These are phyloP conservation scores for Talaromyces marneffei DNA, from an alignment of 2,329 filamentous ascomycete genomes.

Conservation along the genomic window DNA sequence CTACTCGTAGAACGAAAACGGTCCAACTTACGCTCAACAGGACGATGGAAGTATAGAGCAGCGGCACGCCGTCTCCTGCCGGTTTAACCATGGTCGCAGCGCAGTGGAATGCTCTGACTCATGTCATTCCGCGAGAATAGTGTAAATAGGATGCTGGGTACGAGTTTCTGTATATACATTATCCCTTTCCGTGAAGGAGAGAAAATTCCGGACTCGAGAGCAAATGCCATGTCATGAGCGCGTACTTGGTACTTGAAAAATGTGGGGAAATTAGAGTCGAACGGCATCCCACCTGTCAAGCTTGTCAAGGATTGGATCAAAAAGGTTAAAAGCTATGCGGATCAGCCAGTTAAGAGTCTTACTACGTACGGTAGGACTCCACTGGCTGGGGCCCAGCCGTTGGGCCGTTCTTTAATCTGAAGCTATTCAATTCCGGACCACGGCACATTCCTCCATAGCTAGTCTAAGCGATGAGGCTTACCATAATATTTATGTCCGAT, in stretches of 20 bases:
- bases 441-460: not conserved
- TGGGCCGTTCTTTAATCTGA: not conserved
- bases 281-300: not conserved
- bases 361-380: no score
- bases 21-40: not conserved
- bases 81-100: not conserved
- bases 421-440: not conserved
- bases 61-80: slow-evolving; percentile 4
- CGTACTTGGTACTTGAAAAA: not conserved
- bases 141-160: not conserved
- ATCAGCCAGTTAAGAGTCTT: not conserved
- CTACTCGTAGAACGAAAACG: not conserved
- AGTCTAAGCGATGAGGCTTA: no score
- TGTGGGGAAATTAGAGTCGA: not conserved
- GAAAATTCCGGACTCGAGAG: not conserved
- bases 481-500: no score
- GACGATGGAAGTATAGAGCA: slow-evolving; percentile 3
- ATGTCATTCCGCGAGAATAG: not conserved
- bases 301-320: not conserved
- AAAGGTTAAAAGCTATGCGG: not conserved
- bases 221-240: not conserved
- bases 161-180: not conserved
- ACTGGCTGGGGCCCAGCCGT: not conserved
- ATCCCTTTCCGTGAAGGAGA: not conserved
- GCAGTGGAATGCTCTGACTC: not conserved